Evolutionary conservation across 1,139 yeast species (phyloP).

Genomic region (Yamadazyma aaseri): DNA sequence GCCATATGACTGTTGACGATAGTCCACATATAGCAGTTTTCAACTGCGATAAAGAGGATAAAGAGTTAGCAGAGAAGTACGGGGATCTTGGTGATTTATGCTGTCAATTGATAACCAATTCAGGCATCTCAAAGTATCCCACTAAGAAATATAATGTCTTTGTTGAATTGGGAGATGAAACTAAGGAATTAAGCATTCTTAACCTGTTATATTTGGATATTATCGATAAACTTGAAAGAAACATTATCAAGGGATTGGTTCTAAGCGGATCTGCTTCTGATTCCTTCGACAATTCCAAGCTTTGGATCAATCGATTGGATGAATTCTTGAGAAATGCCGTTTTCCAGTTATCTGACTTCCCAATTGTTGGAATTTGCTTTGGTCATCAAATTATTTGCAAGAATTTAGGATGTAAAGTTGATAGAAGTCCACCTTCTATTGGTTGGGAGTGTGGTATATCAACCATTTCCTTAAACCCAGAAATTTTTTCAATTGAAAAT

Average conservation of each 20-base stretch:
- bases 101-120: constrained; percentile 23
- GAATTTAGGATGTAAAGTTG: constrained; percentile 61
- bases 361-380: constrained; percentile 71
- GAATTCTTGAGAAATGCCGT: constrained; percentile 36
- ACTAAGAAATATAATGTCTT: constrained; percentile 46
- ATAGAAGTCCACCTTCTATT: constrained; percentile 42
- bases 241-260: constrained; percentile 45
- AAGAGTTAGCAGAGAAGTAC: constrained; percentile 24
- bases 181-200: constrained; percentile 13
- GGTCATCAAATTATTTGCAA: constrained; percentile 81
- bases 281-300: constrained; percentile 44
- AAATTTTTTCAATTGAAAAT: constrained; percentile 27
- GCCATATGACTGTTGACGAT: neutral
- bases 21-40: constrained; percentile 41
- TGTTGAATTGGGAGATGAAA: constrained; percentile 33
- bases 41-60: constrained; percentile 45
- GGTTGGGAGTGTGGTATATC: constrained; percentile 79
- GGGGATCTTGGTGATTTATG: constrained; percentile 59
- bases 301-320: constrained; percentile 54
- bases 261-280: constrained; percentile 68
- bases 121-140: constrained; percentile 14
- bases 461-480: constrained; percentile 47
- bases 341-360: constrained; percentile 29
- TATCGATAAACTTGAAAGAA: constrained; percentile 24
- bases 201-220: constrained; percentile 19